Conservation (phyloP, 768 basidiomycete species). For the Boletus rubroflammeus region DNA sequence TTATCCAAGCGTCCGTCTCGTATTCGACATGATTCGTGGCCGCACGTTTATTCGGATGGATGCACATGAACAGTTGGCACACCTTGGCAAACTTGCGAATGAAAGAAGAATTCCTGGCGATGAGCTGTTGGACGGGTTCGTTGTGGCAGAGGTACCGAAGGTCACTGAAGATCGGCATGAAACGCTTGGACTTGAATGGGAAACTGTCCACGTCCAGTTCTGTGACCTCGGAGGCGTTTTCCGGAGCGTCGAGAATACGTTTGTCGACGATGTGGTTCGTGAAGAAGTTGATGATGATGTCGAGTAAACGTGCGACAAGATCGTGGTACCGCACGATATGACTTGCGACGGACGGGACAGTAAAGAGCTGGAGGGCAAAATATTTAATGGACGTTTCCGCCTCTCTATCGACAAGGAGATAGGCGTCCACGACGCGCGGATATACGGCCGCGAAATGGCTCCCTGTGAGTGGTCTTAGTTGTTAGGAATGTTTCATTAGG, state of each 20-base stretch:
- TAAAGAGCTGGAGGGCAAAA: slow-evolving; percentile 89
- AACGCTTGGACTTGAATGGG: slow-evolving; percentile 92
- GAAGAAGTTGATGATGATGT: slow-evolving; percentile 88
- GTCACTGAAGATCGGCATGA: slow-evolving; percentile 93
- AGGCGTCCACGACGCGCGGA: slow-evolving; percentile 82
- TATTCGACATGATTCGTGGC: slow-evolving; percentile 86
- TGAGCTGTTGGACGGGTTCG: slow-evolving; percentile 71
- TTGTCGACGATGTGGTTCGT: slow-evolving; percentile 83
- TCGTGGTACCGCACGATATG: slow-evolving; percentile 73
- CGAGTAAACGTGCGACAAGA: slow-evolving; percentile 72
- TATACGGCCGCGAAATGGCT: slow-evolving; percentile 84
- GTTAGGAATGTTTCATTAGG: background rate
- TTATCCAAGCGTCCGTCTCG: slow-evolving; percentile 96
- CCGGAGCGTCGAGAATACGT: slow-evolving; percentile 45
- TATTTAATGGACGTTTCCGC: slow-evolving; percentile 94
- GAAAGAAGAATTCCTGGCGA: slow-evolving; percentile 64
- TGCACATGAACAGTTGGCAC: slow-evolving; percentile 87
- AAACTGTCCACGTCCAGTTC: slow-evolving; percentile 76
- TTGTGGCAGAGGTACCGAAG: slow-evolving; percentile 84
- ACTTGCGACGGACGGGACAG: slow-evolving; percentile 78
- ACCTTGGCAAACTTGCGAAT: slow-evolving; percentile 71
- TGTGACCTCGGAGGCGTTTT: slow-evolving; percentile 19
- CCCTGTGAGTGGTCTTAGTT: slow-evolving; percentile 42
- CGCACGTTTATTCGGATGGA: slow-evolving; percentile 87
- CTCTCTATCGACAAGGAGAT: slow-evolving; percentile 89